Conservation (phyloP, 139 green algal genomes). For the Volvox africanus region DNA sequence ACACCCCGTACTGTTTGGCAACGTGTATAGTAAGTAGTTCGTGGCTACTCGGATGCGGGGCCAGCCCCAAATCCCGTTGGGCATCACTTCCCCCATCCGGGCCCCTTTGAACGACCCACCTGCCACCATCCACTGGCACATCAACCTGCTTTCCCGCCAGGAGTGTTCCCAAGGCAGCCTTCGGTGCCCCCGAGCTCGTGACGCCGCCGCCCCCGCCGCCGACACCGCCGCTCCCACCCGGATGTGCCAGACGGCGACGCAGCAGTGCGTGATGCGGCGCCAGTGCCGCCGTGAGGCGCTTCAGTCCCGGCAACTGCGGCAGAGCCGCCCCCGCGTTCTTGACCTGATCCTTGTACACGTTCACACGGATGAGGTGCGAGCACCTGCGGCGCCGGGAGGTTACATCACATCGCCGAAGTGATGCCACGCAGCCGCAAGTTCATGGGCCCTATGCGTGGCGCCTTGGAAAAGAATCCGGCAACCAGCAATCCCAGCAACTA, state of each 20-base stretch:
- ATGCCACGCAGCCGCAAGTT: no score
- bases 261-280: conserved; percentile 73
- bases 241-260: neutral
- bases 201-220: neutral
- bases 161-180: neutral
- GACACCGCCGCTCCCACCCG: neutral
- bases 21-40: no score
- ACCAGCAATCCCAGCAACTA: no score
- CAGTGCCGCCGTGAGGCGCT: conserved; percentile 65
- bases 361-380: conserved; percentile 80
- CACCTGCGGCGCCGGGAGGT: neutral
- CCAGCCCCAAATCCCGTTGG: no score
- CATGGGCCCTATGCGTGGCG: no score
- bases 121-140: neutral
- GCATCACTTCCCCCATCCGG: no score
- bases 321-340: conserved; percentile 58
- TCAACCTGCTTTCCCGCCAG: neutral
- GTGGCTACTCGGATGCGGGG: no score
- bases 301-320: conserved; percentile 70
- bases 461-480: no score
- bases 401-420: neutral
- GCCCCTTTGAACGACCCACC: neutral
- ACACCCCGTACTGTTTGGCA: no score
- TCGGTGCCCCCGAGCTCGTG: neutral
- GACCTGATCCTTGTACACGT: conserved; percentile 87